Percentiles rank a stretch among this genome's conserved stretches.
These are phyloP conservation scores for Lachancea fermentati DNA, from an alignment of 805 yeast species.

Conservation along the genomic window DNA sequence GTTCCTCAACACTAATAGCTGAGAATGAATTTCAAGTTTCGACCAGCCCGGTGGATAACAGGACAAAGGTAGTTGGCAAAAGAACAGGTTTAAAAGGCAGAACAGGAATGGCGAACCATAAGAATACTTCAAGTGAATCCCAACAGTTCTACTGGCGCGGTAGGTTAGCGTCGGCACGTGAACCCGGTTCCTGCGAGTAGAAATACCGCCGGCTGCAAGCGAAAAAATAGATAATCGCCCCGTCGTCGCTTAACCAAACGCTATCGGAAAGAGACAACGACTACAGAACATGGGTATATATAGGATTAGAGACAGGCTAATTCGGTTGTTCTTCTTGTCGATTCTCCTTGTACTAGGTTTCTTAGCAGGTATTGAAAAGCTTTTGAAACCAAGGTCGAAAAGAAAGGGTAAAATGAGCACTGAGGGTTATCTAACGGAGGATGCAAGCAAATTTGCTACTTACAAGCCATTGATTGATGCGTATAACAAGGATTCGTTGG, in stretches of 20 bases:
- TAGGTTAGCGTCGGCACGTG: background rate
- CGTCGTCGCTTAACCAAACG: background rate
- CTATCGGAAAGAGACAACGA: background rate
- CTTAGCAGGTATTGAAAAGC: background rate
- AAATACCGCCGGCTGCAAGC: background rate
- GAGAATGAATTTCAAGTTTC: too few species aligned
- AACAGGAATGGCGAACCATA: too few species aligned
- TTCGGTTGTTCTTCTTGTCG: slow-evolving; percentile 3
- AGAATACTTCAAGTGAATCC: too few species aligned
- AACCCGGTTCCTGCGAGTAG: background rate
- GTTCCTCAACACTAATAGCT: too few species aligned
- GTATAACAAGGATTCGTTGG: slow-evolving; percentile 19
- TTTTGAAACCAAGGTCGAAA: background rate
- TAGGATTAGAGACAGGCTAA: slow-evolving; percentile 2
- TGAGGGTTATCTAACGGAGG: slow-evolving; percentile 1
- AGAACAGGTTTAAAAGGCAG: too few species aligned
- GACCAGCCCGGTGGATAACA: too few species aligned
- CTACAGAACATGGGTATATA: slow-evolving; percentile 2
- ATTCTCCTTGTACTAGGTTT: slow-evolving; percentile 1
- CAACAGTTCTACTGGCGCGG: too few species aligned
- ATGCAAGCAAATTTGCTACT: slow-evolving; percentile 11
- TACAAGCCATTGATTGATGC: slow-evolving; percentile 18
- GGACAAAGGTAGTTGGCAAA: too few species aligned
- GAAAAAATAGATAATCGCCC: background rate
- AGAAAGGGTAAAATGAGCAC: slow-evolving; percentile 3